These are phyloP conservation scores for Panicum miliaceum DNA, from an alignment of 176 grass and related monocot genomes.

Conservation along the genomic window DNA sequence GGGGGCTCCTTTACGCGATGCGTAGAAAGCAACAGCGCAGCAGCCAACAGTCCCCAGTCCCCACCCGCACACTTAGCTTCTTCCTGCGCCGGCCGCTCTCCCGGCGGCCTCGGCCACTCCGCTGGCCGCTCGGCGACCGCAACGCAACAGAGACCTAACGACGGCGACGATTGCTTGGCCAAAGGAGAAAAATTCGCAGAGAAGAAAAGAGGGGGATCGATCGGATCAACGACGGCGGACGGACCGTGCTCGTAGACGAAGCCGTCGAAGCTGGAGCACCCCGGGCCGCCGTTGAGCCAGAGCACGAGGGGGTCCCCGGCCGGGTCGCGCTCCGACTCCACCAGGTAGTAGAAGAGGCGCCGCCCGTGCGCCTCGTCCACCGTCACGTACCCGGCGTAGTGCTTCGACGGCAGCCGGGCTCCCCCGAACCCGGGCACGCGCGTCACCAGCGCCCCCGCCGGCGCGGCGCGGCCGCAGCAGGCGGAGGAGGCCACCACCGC, in stretches of 20 bases:
- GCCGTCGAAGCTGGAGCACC: conserved; percentile 71
- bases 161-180: too few species aligned
- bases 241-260: conserved; percentile 73
- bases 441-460: conserved; percentile 38
- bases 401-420: conserved; percentile 49
- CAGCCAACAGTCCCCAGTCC: background rate
- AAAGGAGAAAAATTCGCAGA: background rate
- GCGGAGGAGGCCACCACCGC: too few species aligned
- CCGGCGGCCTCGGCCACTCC: background rate
- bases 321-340: conserved; percentile 58
- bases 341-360: conserved; percentile 61
- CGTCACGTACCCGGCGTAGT: conserved; percentile 67
- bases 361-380: conserved; percentile 49
- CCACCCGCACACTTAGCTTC: background rate
- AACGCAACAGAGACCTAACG: background rate
- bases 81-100: background rate
- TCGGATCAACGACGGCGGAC: too few species aligned
- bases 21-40: conserved; percentile 28
- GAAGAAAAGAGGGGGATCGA: too few species aligned
- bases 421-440: conserved; percentile 42
- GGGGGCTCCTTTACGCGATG: background rate
- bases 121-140: background rate
- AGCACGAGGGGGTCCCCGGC: conserved; percentile 53
- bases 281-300: conserved; percentile 68
- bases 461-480: background rate